Conservation (phyloP, 2,329 filamentous ascomycete species). For the Colletotrichum viniferum region DNA sequence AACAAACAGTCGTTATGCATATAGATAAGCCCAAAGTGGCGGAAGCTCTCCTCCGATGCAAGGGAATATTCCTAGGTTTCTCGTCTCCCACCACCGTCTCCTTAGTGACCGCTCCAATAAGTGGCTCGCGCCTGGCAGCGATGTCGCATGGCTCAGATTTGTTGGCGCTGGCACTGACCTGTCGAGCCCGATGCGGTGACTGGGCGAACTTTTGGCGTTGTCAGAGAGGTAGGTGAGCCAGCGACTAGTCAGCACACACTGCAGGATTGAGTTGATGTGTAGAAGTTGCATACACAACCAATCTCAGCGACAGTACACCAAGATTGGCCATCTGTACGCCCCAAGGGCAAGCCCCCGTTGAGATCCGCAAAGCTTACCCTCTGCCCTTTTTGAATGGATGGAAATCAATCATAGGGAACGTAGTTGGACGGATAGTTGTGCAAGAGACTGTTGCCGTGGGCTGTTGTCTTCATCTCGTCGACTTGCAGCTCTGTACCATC, state of each 20-base stretch:
- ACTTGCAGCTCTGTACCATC: not conserved
- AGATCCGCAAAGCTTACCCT: not conserved
- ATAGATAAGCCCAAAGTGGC: slow-evolving; percentile 3
- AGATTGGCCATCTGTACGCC: not conserved
- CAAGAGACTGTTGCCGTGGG: not conserved
- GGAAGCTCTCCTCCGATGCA: not conserved
- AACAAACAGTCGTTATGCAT: not conserved
- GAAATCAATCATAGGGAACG: not conserved
- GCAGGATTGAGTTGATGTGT: not conserved
- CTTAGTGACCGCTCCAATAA: not conserved
- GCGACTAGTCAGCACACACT: not conserved
- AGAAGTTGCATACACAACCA: not conserved
- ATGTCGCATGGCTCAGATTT: not conserved
- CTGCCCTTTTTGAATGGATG: not conserved
- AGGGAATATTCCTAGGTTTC: not conserved
- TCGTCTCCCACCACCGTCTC: not conserved
- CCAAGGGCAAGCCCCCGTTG: not conserved
- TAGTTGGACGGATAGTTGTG: not conserved
- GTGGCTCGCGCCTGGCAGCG: not conserved
- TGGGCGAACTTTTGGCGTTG: slow-evolving; percentile 3
- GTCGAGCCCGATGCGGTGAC: not conserved
- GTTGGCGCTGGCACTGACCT: not conserved
- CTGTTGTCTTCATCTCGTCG: not conserved
- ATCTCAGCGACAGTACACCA: not conserved
- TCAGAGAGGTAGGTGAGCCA: not conserved